phyloP scores from a whole-genome alignment of 257 asterid genomes.

The Ballota nigra region DNA sequence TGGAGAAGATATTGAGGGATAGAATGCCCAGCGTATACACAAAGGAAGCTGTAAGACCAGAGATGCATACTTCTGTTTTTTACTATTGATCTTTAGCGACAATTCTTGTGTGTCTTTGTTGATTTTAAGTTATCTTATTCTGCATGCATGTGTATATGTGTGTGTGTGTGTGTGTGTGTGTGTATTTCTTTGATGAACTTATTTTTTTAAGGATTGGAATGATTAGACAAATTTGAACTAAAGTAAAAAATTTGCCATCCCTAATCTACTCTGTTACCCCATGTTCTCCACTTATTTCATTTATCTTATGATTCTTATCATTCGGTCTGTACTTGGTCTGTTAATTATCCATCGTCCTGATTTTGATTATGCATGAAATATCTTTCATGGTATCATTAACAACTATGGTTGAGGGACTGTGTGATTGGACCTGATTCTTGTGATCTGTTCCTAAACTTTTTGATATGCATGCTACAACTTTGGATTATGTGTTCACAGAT shows the following conservation, averaged over 20 bases:
- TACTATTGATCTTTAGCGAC: conserved; percentile 6
- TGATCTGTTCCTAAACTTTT: neutral
- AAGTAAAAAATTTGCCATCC: neutral
- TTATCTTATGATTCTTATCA: neutral
- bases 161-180: neutral
- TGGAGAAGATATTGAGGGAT: conserved; percentile 57
- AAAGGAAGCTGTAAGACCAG: conserved; percentile 58
- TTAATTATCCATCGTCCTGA: neutral
- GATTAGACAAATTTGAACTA: conserved; percentile 1
- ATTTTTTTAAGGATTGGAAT: neutral
- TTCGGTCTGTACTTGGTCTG: neutral
- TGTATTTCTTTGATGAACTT: neutral
- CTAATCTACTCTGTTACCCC: neutral
- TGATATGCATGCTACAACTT: conserved; percentile 1
- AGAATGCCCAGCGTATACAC: conserved; percentile 56
- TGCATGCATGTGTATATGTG: neutral
- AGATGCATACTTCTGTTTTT: neutral
- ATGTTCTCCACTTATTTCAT: neutral
- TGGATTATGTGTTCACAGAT: neutral
- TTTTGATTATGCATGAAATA: neutral
- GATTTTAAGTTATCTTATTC: neutral
- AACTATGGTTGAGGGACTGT: neutral
- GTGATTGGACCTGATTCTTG: neutral
- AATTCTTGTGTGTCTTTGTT: neutral
- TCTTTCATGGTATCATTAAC: neutral